Evolutionary conservation across 2,329 filamentous ascomycete species (phyloP).

Genomic region (Xylaria sp.): DNA sequence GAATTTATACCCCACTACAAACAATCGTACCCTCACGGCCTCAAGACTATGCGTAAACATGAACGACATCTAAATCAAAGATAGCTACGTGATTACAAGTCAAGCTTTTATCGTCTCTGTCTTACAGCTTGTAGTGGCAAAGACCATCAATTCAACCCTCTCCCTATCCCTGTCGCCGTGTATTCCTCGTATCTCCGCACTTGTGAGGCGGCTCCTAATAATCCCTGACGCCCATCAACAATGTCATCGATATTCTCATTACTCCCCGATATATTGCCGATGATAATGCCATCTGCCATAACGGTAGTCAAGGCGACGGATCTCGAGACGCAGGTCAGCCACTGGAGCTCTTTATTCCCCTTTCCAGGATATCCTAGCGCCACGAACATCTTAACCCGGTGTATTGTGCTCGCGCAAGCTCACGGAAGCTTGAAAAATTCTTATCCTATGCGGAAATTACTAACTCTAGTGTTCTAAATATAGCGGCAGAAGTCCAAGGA

Average conservation of each 20-base stretch:
- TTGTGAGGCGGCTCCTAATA: constrained; percentile 1
- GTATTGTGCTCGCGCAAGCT: too few relatives aligned
- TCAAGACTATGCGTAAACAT: neutral
- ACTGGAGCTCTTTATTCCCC: too few relatives aligned
- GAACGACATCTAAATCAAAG: neutral
- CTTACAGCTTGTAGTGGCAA: neutral
- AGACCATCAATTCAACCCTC: neutral
- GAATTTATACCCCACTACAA: neutral
- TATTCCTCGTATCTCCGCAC: neutral
- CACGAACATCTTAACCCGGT: too few relatives aligned
- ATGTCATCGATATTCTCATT: constrained; percentile 66
- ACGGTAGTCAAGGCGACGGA: constrained; percentile 62
- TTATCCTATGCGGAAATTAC: too few relatives aligned
- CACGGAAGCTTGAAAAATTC: too few relatives aligned
- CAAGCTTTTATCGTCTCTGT: neutral
- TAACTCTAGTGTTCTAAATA: too few relatives aligned
- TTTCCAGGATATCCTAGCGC: too few relatives aligned
- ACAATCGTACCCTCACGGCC: neutral
- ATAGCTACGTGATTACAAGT: neutral
- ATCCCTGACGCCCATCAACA: constrained; percentile 6
- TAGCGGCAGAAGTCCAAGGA: constrained; percentile 44
- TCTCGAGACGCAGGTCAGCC: constrained; percentile 57
- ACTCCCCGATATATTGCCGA: constrained; percentile 67
- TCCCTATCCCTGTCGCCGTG: neutral
- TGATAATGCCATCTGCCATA: constrained; percentile 68